These are phyloP conservation scores for Sanghuangporus weigelae DNA, from an alignment of 1,284 basidiomycete genomes.

Conservation along the genomic window DNA sequence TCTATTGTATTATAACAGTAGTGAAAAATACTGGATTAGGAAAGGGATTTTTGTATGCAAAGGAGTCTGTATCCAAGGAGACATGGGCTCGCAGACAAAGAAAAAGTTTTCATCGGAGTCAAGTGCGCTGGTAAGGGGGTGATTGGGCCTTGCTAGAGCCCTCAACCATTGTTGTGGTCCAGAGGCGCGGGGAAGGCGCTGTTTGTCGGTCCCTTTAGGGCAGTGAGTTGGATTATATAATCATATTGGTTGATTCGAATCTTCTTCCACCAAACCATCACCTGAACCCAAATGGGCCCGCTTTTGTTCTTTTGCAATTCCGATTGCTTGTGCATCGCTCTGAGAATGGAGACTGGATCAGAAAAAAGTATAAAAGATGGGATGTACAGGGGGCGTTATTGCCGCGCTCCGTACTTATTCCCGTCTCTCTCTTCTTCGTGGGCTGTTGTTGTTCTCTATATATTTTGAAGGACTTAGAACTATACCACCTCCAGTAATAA, in stretches of 20 bases:
- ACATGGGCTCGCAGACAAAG: no score
- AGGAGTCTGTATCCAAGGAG: no score
- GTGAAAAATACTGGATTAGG: no score
- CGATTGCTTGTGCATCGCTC: neutral
- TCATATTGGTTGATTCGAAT: neutral
- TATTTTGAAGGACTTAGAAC: neutral
- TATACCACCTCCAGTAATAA: neutral
- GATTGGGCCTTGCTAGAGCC: no score
- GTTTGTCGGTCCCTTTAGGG: neutral
- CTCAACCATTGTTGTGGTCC: no score
- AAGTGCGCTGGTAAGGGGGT: no score
- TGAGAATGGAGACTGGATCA: no score
- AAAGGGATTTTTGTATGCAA: no score
- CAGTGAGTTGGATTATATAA: neutral
- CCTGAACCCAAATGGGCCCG: slow-evolving; percentile 10
- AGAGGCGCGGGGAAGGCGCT: neutral
- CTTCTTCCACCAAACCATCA: no score
- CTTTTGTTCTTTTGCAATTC: neutral
- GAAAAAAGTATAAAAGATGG: neutral
- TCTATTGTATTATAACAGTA: no score
- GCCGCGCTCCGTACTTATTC: neutral
- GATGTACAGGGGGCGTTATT: neutral
- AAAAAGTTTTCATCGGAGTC: no score
- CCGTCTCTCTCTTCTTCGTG: neutral
- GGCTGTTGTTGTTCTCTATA: neutral